phyloP scores from a whole-genome alignment of 192 early-diverging fungal genomes.

The Coemansia sp. region DNA sequence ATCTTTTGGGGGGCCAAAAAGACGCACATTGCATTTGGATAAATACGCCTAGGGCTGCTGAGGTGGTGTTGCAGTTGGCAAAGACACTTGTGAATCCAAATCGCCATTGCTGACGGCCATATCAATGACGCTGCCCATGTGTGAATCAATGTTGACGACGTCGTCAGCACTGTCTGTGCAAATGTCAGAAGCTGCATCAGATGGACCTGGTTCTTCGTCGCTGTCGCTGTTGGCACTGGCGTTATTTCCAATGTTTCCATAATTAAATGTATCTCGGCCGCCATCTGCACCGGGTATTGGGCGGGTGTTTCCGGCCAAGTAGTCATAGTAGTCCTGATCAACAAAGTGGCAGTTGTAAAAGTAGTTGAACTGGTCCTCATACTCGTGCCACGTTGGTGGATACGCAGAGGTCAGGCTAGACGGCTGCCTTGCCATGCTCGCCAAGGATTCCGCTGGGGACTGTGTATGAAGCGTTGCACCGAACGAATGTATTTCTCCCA shows the following conservation, averaged over 20 bases:
- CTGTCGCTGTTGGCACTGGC: slow-evolving; percentile 1
- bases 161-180: neutral
- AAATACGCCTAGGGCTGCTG: too few relatives aligned
- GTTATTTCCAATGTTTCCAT: neutral
- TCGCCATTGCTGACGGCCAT: neutral
- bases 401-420: slow-evolving; percentile 21
- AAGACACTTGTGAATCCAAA: too few relatives aligned
- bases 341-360: slow-evolving; percentile 51
- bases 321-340: slow-evolving; percentile 49
- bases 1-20: too few relatives aligned
- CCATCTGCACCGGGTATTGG: too few relatives aligned
- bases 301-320: too few relatives aligned
- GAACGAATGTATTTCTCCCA: slow-evolving; percentile 47
- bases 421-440: slow-evolving; percentile 15
- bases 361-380: slow-evolving; percentile 50
- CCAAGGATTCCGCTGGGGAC: slow-evolving; percentile 8
- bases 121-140: slow-evolving; percentile 8
- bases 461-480: slow-evolving; percentile 7
- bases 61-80: too few relatives aligned
- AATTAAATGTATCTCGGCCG: neutral
- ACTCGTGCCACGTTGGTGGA: slow-evolving; percentile 46
- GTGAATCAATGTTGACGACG: slow-evolving; percentile 4
- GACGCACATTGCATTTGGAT: too few relatives aligned
- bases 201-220: slow-evolving; percentile 9
- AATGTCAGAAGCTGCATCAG: neutral